These are phyloP conservation scores for Asclepias syriaca DNA, from an alignment of 257 asterid species.

Conservation along the genomic window DNA sequence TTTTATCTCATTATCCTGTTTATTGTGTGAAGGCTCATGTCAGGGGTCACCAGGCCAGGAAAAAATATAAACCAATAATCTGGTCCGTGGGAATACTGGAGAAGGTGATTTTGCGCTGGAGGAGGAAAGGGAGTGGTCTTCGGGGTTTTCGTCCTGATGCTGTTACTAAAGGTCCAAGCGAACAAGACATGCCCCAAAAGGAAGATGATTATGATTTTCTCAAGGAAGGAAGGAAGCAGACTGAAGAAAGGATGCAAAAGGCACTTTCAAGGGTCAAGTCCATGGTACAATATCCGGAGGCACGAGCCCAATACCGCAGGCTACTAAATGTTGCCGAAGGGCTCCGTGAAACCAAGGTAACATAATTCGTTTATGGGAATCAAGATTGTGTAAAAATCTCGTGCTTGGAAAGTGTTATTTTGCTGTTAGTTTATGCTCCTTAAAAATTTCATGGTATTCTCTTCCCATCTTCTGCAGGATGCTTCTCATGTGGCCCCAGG, in stretches of 20 bases:
- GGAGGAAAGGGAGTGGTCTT: conserved; percentile 83
- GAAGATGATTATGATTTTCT: conserved; percentile 86
- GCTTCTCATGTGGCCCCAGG: conserved; percentile 31
- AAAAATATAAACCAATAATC: conserved; percentile 68
- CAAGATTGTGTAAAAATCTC: not conserved
- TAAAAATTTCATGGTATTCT: not conserved
- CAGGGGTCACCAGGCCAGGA: conserved; percentile 96
- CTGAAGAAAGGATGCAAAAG: conserved; percentile 78
- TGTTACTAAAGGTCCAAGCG: conserved; percentile 35
- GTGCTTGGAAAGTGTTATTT: too few relatives aligned
- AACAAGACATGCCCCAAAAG: conserved; percentile 22
- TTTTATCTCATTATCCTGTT: conserved; percentile 8
- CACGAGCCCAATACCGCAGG: conserved; percentile 87
- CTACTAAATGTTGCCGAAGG: conserved; percentile 78
- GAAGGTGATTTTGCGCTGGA: conserved; percentile 92
- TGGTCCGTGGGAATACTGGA: conserved; percentile 96
- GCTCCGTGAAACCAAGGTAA: conserved; percentile 74
- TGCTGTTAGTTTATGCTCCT: not conserved
- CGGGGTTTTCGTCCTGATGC: conserved; percentile 70
- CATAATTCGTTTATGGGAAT: not conserved
- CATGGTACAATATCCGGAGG: conserved; percentile 87
- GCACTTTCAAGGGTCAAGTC: conserved; percentile 90
- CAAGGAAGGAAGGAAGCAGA: conserved; percentile 83
- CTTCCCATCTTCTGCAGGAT: conserved; percentile 36
- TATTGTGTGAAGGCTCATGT: conserved; percentile 75